Evolutionary conservation across 139 green algal genomes (phyloP).

Genomic region (Pycnococcus provasolii): DNA sequence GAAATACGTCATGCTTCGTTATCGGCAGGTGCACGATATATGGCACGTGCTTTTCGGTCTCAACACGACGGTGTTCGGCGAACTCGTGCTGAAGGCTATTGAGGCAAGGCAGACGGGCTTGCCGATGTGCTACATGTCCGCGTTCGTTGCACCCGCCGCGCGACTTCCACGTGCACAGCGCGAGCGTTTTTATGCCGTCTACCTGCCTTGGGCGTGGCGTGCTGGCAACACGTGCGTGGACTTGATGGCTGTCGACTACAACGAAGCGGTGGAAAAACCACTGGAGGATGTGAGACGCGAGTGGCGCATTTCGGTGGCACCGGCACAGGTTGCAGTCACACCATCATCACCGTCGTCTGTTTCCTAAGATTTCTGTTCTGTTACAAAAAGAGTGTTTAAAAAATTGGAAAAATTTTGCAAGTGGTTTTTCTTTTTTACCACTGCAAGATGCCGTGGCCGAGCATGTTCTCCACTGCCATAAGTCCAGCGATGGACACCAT

Average conservation of each 20-base stretch:
- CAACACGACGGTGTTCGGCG: constrained; percentile 79
- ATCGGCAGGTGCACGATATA: constrained; percentile 10
- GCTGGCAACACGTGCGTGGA: constrained; percentile 56
- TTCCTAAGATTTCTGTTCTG: no score
- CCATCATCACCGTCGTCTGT: no score
- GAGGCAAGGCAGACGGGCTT: constrained; percentile 88
- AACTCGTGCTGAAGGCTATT: constrained; percentile 81
- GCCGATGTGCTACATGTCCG: constrained; percentile 70
- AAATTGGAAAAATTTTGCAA: no score
- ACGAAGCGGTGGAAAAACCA: constrained; percentile 57
- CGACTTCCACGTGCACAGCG: not conserved
- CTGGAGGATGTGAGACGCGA: constrained; percentile 47
- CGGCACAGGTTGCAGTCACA: constrained; percentile 1
- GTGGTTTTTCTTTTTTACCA: no score
- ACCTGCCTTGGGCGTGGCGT: constrained; percentile 66
- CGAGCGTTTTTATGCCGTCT: not conserved
- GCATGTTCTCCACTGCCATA: no score
- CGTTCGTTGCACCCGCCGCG: constrained; percentile 39
- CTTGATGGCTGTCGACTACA: constrained; percentile 82
- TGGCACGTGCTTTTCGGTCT: constrained; percentile 90
- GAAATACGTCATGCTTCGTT: not conserved
- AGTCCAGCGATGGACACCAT: no score
- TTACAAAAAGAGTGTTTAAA: no score
- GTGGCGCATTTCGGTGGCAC: constrained; percentile 58
- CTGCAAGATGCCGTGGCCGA: no score